Evolutionary conservation across 148 eudicot genomes (phyloP).

Genomic region (Silene uniflora): DNA sequence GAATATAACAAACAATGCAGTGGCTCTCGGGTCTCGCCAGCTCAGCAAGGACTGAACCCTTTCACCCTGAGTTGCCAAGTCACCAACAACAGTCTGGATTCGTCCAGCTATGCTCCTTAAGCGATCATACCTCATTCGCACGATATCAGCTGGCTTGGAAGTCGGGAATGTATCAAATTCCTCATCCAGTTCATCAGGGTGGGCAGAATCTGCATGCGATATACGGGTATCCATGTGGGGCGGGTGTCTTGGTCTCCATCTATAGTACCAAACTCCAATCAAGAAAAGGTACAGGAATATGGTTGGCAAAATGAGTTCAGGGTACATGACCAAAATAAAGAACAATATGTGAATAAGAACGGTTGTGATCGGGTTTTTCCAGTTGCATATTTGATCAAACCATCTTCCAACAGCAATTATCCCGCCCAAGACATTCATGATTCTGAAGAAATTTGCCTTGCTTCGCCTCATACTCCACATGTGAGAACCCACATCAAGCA

Average conservation of each 20-base stretch:
- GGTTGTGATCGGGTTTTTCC: conserved; percentile 62
- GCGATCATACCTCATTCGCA: too few relatives aligned
- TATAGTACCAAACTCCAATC: conserved; percentile 59
- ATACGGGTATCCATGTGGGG: conserved; percentile 65
- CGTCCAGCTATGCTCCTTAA: too few relatives aligned
- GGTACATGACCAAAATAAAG: conserved; percentile 56
- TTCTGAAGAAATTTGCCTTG: conserved; percentile 62
- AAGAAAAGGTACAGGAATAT: conserved; percentile 54
- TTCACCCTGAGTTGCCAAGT: too few relatives aligned
- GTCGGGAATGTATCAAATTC: too few relatives aligned
- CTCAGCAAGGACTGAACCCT: too few relatives aligned
- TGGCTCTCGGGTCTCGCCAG: too few relatives aligned
- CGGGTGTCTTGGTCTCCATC: conserved; percentile 66
- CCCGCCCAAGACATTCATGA: conserved; percentile 48
- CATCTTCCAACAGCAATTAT: conserved; percentile 56
- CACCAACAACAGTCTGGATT: too few relatives aligned
- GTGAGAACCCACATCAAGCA: conserved; percentile 61
- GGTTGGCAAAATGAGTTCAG: conserved; percentile 54
- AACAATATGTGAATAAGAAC: conserved; percentile 56
- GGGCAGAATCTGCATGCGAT: conserved; percentile 51
- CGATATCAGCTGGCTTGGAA: too few relatives aligned
- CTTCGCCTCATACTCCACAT: conserved; percentile 76
- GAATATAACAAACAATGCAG: too few relatives aligned
- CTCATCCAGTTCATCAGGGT: too few relatives aligned
- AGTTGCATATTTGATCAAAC: conserved; percentile 62